Evolutionary conservation across 345 rosid genomes (phyloP).

Genomic region (Populus davidiana): DNA sequence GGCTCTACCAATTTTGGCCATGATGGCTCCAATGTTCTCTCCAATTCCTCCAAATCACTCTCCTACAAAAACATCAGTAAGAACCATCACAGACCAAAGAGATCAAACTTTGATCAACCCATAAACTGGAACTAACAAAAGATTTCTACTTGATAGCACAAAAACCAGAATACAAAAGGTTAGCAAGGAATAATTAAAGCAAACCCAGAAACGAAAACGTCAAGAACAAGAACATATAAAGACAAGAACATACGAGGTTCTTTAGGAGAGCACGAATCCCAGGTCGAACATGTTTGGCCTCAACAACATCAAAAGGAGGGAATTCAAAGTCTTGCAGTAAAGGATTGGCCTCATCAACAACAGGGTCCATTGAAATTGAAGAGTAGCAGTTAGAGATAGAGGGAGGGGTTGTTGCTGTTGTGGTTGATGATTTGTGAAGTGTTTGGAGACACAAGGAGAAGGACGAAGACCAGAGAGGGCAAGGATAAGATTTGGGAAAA

Average conservation of each 20-base stretch:
- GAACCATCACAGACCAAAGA: slow-evolving; percentile 6
- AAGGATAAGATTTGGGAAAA: slow-evolving; percentile 28
- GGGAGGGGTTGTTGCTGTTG: slow-evolving; percentile 12
- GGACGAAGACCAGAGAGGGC: slow-evolving; percentile 59
- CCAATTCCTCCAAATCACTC: slow-evolving; percentile 66
- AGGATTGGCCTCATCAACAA: slow-evolving; percentile 46
- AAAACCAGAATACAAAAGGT: neutral
- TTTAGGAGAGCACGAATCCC: slow-evolving; percentile 67
- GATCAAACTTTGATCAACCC: neutral
- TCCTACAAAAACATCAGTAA: slow-evolving; percentile 39
- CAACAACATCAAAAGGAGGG: slow-evolving; percentile 72
- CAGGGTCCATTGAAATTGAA: slow-evolving; percentile 31
- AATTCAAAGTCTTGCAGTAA: slow-evolving; percentile 66
- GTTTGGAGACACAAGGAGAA: slow-evolving; percentile 40
- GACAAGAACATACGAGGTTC: slow-evolving; percentile 45
- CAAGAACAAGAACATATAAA: neutral
- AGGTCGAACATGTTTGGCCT: slow-evolving; percentile 69
- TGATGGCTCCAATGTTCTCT: slow-evolving; percentile 63
- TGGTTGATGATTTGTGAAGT: slow-evolving; percentile 21
- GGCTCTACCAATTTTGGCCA: slow-evolving; percentile 94
- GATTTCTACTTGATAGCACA: neutral
- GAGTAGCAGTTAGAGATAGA: slow-evolving; percentile 20
- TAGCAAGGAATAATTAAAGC: neutral
- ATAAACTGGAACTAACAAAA: neutral
- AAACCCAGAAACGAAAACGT: slow-evolving; percentile 3